Evolutionary conservation across 164 flowering plant species (phyloP).

Genomic region (Hamamelis virginiana): DNA sequence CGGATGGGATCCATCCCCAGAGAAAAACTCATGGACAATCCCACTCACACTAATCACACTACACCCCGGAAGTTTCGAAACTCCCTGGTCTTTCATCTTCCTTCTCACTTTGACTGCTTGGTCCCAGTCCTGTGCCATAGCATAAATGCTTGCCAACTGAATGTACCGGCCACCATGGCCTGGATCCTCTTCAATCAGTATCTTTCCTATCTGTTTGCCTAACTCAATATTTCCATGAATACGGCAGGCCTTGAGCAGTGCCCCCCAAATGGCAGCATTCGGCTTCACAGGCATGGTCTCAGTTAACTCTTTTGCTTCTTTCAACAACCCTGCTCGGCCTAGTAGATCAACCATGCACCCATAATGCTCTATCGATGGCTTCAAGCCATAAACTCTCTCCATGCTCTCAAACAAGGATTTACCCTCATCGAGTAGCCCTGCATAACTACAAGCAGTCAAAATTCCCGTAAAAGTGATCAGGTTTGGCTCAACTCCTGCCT

Average conservation of each 20-base stretch:
- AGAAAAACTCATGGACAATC: constrained; percentile 38
- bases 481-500: constrained; percentile 44
- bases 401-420: constrained; percentile 35
- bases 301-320: constrained; percentile 43
- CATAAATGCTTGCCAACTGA: constrained; percentile 38
- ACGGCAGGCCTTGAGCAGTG: constrained; percentile 46
- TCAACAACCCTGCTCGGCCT: constrained; percentile 47
- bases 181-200: constrained; percentile 38
- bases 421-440: constrained; percentile 50
- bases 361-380: constrained; percentile 46
- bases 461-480: constrained; percentile 41
- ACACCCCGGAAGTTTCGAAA: constrained; percentile 46
- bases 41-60: constrained; percentile 39
- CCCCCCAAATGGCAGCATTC: constrained; percentile 48
- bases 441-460: constrained; percentile 51
- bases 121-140: constrained; percentile 36
- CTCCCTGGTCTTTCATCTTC: constrained; percentile 34
- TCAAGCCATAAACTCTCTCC: constrained; percentile 27
- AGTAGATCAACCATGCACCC: constrained; percentile 62
- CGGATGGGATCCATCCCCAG: constrained; percentile 35
- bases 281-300: constrained; percentile 46
- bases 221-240: constrained; percentile 38
- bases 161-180: constrained; percentile 46
- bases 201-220: constrained; percentile 34
- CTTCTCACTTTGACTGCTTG: constrained; percentile 36